These are phyloP conservation scores for Cicer judaicum DNA, from an alignment of 306 rosid genomes.

Conservation along the genomic window DNA sequence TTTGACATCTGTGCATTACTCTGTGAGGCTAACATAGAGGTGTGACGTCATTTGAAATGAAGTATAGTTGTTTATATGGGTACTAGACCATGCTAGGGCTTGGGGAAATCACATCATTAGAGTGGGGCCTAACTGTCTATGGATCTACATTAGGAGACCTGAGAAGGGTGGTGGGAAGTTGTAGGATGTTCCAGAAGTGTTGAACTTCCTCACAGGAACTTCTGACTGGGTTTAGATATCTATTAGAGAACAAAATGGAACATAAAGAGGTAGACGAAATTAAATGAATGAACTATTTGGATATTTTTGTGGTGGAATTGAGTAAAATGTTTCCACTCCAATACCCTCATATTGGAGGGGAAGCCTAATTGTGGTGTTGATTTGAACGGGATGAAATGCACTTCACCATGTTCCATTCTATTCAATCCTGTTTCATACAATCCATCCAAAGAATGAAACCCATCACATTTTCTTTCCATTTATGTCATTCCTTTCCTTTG, in stretches of 20 bases:
- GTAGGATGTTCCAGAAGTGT: not conserved
- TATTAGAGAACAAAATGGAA: conserved; percentile 4
- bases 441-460: conserved; percentile 8
- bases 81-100: conserved; percentile 8
- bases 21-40: conserved; percentile 23
- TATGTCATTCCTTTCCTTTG: conserved; percentile 9
- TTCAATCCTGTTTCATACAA: not conserved
- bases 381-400: not conserved
- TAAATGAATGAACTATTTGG: not conserved
- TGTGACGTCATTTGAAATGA: conserved; percentile 29
- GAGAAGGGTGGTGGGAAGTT: conserved; percentile 6
- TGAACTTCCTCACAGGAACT: not conserved
- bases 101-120: not conserved
- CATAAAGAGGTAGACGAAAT: not conserved
- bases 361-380: not conserved
- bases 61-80: not conserved
- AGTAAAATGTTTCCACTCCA: not conserved
- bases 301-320: not conserved
- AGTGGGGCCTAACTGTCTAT: conserved; percentile 6
- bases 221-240: conserved; percentile 10
- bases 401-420: conserved; percentile 2
- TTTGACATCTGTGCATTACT: conserved; percentile 29
- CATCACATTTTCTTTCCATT: not conserved
- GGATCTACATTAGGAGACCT: not conserved
- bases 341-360: conserved; percentile 5